These are phyloP conservation scores for Taiozyma sp. DNA, from an alignment of 1,139 yeast genomes.

Conservation along the genomic window DNA sequence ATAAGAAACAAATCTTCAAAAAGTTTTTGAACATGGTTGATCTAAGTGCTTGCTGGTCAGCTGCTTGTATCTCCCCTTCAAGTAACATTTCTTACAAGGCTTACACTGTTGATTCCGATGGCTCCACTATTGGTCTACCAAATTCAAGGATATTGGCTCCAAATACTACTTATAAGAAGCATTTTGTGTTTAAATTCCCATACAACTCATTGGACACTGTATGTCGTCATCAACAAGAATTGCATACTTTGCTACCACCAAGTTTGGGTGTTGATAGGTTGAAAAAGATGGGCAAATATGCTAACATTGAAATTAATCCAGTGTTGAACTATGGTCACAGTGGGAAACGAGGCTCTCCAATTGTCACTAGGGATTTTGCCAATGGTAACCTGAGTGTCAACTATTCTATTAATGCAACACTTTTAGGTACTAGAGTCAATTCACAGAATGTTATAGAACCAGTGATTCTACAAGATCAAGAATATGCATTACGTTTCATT, in stretches of 20 bases:
- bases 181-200: conserved; percentile 63
- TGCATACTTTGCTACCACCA: conserved; percentile 62
- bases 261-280: conserved; percentile 55
- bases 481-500: conserved; percentile 30
- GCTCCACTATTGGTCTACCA: conserved; percentile 47
- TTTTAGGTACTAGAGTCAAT: conserved; percentile 11
- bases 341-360: conserved; percentile 33
- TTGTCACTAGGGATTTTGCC: conserved; percentile 31
- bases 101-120: conserved; percentile 44
- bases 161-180: conserved; percentile 50
- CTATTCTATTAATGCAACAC: conserved; percentile 25
- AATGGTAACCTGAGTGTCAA: conserved; percentile 25
- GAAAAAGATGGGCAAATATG: conserved; percentile 27
- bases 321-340: conserved; percentile 37
- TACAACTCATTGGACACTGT: conserved; percentile 49
- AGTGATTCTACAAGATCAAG: conserved; percentile 12
- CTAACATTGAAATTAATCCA: conserved; percentile 26
- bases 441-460: neutral
- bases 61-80: conserved; percentile 32
- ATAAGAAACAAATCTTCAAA: conserved; percentile 28
- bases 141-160: conserved; percentile 48
- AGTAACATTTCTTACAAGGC: conserved; percentile 46
- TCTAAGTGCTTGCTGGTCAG: conserved; percentile 38
- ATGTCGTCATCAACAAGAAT: conserved; percentile 48
- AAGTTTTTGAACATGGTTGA: conserved; percentile 39